Base-by-base conservation (phyloP, 805 yeast genomes). In the Candida namnaoensis region DNA sequence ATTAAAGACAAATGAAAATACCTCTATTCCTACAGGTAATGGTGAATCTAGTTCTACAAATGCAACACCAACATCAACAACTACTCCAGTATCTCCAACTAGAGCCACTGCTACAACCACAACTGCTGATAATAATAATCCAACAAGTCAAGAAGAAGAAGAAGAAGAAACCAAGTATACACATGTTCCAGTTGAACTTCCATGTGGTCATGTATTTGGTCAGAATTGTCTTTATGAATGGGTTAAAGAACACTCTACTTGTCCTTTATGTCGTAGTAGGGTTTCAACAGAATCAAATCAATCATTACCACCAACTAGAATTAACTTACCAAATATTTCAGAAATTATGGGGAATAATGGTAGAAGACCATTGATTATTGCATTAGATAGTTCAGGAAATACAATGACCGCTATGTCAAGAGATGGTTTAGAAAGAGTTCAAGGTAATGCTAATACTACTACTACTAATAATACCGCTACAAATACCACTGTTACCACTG, bases 181-280 rank as follows among this genome's bases (percentile, higher is more conserved):
- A 7, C 97, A 93, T 57, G 59, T 71, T 5, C 83, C 96, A 0
- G 69, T 84, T 1, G 65, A 72, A 44, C 68, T 91, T 73, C 93
- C 95, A 0, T 91, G 99, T 60, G 78, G 78, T 8, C 99, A 91
- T 56, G 56, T 79, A 0, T 91, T 93, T 66, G 98, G 99, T 7
- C 72, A 80, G 46, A 73, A 76, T n/a, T 91, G 99, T 65, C 66
- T 88, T 24, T 74, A 69, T 44, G 86, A 82, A 51, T 91, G 99
- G 99, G 73, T 91, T 39, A 74, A 72, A 45, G 64, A 74, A 24
- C 80, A 83, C 51, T 72, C 76, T 28, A 76, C 87, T 2, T 90
- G 98, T 58, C 99, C 99, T 0, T 62, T 91, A 38, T 91, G 99
- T 58, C 77, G 98, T 44, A 67, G 67, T 14, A 65, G 71, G 19